Percentiles rank a stretch among this genome's conserved stretches.
Evolutionary conservation across 495 filamentous ascomycete genomes (phyloP).

Genomic region (Friedmanniomyces simplex): DNA sequence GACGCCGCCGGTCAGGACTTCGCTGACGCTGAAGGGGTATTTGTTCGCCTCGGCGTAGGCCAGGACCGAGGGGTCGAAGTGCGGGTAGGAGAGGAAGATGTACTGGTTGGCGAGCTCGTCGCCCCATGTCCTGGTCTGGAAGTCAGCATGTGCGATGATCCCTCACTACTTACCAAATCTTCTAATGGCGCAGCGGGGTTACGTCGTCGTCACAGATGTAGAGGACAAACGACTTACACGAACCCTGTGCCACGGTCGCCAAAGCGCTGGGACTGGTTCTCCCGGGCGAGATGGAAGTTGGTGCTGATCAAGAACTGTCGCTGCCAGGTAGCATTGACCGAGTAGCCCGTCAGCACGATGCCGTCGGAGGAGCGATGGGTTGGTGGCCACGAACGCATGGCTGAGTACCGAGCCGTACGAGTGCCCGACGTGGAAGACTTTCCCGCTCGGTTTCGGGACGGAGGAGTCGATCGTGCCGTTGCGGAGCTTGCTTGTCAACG

Average conservation of each 20-base stretch:
- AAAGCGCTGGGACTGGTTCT: constrained; percentile 15
- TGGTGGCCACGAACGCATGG: constrained; percentile 19
- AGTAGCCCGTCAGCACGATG: constrained; percentile 5
- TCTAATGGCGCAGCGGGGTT: too few relatives aligned
- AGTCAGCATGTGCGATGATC: too few relatives aligned
- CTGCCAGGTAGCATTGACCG: background rate
- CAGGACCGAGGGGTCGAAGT: constrained; percentile 15
- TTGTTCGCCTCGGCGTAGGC: constrained; percentile 5
- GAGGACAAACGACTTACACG: background rate
- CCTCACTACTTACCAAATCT: too few relatives aligned
- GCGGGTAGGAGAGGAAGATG: constrained; percentile 11
- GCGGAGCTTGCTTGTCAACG: constrained; percentile 15
- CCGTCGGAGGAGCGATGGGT: constrained; percentile 18
- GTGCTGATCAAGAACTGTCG: background rate
- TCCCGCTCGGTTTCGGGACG: constrained; percentile 6
- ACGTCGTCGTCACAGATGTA: background rate
- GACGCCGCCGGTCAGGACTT: constrained; percentile 2
- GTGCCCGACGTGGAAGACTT: constrained; percentile 21
- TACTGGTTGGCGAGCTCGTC: constrained; percentile 18
- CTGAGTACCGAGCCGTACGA: constrained; percentile 13
- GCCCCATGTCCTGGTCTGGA: background rate
- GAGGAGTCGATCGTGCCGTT: constrained; percentile 8
- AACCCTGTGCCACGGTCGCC: constrained; percentile 7
- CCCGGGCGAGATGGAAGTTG: constrained; percentile 11
- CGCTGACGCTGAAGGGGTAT: constrained; percentile 6